A percentile compares a stretch with the other conserved stretches of the same genome.
Conservation (phyloP, 2,329 filamentous ascomycete species). For the Fusarium siculi region DNA sequence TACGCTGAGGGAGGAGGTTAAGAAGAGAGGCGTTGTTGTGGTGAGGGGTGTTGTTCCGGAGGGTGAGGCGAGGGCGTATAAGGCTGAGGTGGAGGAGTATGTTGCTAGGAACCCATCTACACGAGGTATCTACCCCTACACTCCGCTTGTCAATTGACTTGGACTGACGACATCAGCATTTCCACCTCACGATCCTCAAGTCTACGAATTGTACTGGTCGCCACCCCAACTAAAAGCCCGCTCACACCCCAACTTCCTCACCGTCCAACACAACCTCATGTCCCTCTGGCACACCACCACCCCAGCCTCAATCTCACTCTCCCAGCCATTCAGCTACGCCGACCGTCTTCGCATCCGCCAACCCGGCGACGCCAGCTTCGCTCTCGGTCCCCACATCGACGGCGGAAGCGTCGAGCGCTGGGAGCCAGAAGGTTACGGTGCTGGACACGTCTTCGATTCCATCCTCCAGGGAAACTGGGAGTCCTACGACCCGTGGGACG, state of each 20-base stretch:
- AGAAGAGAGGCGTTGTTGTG: constrained; percentile 70
- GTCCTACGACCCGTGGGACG: constrained; percentile 84
- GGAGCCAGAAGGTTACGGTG: constrained; percentile 75
- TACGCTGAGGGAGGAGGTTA: constrained; percentile 59
- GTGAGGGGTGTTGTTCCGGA: constrained; percentile 73
- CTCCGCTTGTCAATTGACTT: not conserved
- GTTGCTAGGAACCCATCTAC: constrained; percentile 71
- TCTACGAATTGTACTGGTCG: constrained; percentile 83
- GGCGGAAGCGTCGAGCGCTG: constrained; percentile 80
- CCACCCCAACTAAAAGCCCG: constrained; percentile 74
- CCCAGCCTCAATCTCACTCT: constrained; percentile 58
- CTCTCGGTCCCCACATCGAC: constrained; percentile 78
- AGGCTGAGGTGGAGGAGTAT: constrained; percentile 73
- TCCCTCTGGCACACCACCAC: constrained; percentile 65
- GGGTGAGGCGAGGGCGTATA: constrained; percentile 71
- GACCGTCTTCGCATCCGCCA: constrained; percentile 78
- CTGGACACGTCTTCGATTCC: constrained; percentile 74
- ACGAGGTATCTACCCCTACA: constrained; percentile 53
- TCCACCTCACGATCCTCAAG: constrained; percentile 72
- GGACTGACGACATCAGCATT: constrained; percentile 63
- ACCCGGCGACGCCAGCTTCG: constrained; percentile 76
- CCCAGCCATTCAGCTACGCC: constrained; percentile 73
- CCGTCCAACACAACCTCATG: constrained; percentile 71
- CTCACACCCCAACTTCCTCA: constrained; percentile 71
- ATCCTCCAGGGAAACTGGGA: constrained; percentile 84